These are phyloP conservation scores for Quercus berberidifolia DNA, from an alignment of 306 rosid species.

Conservation along the genomic window DNA sequence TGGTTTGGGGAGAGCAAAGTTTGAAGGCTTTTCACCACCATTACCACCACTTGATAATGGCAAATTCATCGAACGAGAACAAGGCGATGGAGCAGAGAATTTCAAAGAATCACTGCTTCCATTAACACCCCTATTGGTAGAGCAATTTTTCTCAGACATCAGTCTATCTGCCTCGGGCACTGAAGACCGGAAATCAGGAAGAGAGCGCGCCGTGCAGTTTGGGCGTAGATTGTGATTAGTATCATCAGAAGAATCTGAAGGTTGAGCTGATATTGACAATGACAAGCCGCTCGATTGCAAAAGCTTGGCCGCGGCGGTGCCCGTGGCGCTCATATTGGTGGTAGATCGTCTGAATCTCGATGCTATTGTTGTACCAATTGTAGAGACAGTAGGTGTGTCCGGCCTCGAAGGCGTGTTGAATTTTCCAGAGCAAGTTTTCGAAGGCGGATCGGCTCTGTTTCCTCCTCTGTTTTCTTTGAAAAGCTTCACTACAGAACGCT, in stretches of 20 bases:
- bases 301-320: constrained; percentile 60
- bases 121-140: constrained; percentile 15
- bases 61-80: constrained; percentile 44
- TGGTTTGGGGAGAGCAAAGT: constrained; percentile 28
- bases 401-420: constrained; percentile 50
- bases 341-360: constrained; percentile 47
- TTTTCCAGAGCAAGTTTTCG: constrained; percentile 44
- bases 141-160: constrained; percentile 30
- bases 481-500: constrained; percentile 38
- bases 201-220: constrained; percentile 46
- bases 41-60: constrained; percentile 30
- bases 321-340: constrained; percentile 30
- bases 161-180: constrained; percentile 44
- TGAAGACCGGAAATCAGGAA: constrained; percentile 57
- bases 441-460: constrained; percentile 29
- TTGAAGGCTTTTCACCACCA: constrained; percentile 31
- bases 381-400: constrained; percentile 48
- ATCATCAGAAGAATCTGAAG: constrained; percentile 23
- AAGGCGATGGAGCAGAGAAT: constrained; percentile 32
- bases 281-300: constrained; percentile 58
- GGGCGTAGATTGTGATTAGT: constrained; percentile 20
- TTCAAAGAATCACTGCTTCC: constrained; percentile 35
- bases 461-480: constrained; percentile 55
- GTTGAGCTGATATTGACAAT: constrained; percentile 9
- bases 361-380: constrained; percentile 10